Evolutionary conservation across 805 yeast species (phyloP).

Genomic region (Cyberlindnera sargentensis): DNA sequence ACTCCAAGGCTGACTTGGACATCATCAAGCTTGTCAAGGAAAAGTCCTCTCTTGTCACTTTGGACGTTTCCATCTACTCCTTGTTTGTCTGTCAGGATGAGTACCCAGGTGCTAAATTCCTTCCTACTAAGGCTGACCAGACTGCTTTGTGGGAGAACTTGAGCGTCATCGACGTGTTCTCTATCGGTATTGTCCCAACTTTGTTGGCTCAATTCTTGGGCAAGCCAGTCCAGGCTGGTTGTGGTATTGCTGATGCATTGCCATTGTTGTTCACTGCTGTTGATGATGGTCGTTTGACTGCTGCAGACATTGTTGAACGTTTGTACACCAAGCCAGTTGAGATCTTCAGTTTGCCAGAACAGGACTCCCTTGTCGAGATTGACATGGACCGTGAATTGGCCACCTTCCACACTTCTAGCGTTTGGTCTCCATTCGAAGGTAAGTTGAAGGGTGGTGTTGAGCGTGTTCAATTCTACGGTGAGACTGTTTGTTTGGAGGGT

Average conservation of each 20-base stretch:
- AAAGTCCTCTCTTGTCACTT: constrained; percentile 75
- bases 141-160: constrained; percentile 74
- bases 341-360: constrained; percentile 79
- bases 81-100: constrained; percentile 70
- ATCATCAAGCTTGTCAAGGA: constrained; percentile 80
- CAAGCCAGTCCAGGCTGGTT: constrained; percentile 55
- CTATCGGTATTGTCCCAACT: constrained; percentile 76
- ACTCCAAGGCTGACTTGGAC: constrained; percentile 72
- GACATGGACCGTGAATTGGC: constrained; percentile 65
- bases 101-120: constrained; percentile 60
- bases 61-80: constrained; percentile 80
- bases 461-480: constrained; percentile 72
- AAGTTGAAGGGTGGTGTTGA: constrained; percentile 76
- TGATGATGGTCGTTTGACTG: constrained; percentile 58
- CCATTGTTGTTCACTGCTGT: constrained; percentile 82
- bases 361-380: constrained; percentile 72
- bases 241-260: constrained; percentile 72
- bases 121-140: constrained; percentile 81
- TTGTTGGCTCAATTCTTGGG: constrained; percentile 61
- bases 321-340: constrained; percentile 76
- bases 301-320: constrained; percentile 63
- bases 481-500: constrained; percentile 83
- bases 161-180: constrained; percentile 72
- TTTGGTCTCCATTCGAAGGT: constrained; percentile 53
- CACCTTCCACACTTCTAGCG: constrained; percentile 32